These are phyloP conservation scores for Blastocystis sp. DNA, from an alignment of 352 stramenopile genomes.

Conservation along the genomic window DNA sequence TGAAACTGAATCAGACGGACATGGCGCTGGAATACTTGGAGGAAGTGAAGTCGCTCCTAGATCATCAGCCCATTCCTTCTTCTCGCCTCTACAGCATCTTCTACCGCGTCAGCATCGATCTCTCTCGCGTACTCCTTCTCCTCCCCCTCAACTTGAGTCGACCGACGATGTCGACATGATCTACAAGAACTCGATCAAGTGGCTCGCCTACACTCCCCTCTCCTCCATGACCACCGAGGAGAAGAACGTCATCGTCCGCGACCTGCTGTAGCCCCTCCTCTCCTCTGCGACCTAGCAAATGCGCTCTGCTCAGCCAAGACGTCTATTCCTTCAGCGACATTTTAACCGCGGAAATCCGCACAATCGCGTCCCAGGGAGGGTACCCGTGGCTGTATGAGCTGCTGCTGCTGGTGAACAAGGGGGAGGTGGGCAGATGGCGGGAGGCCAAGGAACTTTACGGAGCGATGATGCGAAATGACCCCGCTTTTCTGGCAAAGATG, in stretches of 20 bases:
- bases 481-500: neutral
- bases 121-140: neutral
- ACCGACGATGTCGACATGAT: slow-evolving; percentile 11
- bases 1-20: slow-evolving; percentile 35
- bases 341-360: slow-evolving; percentile 6
- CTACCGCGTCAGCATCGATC: slow-evolving; percentile 46
- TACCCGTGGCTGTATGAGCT: slow-evolving; percentile 23
- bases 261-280: neutral
- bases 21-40: slow-evolving; percentile 46
- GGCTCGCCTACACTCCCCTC: slow-evolving; percentile 37
- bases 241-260: neutral
- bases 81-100: slow-evolving; percentile 40
- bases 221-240: slow-evolving; percentile 14
- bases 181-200: slow-evolving; percentile 28
- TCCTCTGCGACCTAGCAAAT: neutral
- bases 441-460: slow-evolving; percentile 10
- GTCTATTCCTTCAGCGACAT: slow-evolving; percentile 38
- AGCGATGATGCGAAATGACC: neutral
- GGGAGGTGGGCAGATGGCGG: neutral
- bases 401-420: slow-evolving; percentile 30
- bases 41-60: slow-evolving; percentile 11
- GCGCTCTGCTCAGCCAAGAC: slow-evolving; percentile 10
- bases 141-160: neutral
- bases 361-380: neutral
- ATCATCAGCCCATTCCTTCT: slow-evolving; percentile 7